Conservation (phyloP, 768 basidiomycete species). For the Agaricus bisporus region DNA sequence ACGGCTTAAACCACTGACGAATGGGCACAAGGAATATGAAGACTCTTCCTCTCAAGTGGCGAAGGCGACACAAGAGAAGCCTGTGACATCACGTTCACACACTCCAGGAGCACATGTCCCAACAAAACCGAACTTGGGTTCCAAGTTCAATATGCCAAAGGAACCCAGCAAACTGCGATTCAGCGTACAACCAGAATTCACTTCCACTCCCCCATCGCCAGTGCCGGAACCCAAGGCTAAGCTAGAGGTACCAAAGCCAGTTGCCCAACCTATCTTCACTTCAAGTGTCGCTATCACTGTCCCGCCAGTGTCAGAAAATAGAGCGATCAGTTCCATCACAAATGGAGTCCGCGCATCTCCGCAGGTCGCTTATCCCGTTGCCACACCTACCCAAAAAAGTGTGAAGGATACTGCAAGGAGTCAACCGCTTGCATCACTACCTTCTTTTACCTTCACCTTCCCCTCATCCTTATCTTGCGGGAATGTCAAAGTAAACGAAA, state of each 20-base stretch:
- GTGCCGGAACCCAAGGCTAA: conserved; percentile 18
- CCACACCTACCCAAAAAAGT: conserved; percentile 12
- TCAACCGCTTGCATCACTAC: conserved; percentile 20
- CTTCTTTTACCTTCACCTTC: conserved; percentile 30
- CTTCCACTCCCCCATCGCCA: conserved; percentile 23
- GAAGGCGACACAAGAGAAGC: conserved; percentile 14
- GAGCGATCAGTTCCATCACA: neutral
- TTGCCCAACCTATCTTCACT: conserved; percentile 8
- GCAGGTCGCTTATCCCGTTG: neutral
- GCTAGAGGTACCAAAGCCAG: conserved; percentile 13
- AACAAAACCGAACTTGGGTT: conserved; percentile 15
- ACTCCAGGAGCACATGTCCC: neutral
- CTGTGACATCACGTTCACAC: neutral
- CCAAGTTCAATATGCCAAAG: conserved; percentile 48
- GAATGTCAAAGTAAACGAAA: conserved; percentile 23
- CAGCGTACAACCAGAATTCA: conserved; percentile 56
- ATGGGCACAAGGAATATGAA: conserved; percentile 26
- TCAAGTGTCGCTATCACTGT: conserved; percentile 9
- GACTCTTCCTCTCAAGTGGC: conserved; percentile 16
- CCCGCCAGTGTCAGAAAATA: neutral
- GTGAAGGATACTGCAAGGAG: conserved; percentile 22
- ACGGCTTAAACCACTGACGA: conserved; percentile 37
- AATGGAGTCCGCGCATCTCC: neutral
- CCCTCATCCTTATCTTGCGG: conserved; percentile 15
- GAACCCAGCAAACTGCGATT: conserved; percentile 76